These are phyloP conservation scores for Teratosphaeria viscida DNA, from an alignment of 2,329 filamentous ascomycete genomes.

Conservation along the genomic window DNA sequence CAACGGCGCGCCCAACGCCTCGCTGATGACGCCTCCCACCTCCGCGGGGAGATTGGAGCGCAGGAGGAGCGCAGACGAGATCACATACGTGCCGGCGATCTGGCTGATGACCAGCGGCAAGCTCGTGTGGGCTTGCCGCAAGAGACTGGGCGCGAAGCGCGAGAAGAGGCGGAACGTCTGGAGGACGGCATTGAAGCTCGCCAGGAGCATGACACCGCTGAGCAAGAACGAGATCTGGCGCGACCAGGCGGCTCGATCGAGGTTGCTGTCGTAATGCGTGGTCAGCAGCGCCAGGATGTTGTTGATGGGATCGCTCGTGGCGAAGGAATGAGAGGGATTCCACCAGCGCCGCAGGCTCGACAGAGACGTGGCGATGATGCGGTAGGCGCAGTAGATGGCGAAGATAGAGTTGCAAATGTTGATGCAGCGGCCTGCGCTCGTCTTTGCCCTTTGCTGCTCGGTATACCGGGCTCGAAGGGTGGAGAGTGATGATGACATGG, in stretches of 20 bases:
- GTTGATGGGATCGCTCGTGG: slow-evolving; percentile 68
- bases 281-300: slow-evolving; percentile 70
- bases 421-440: slow-evolving; percentile 53
- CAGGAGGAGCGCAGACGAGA: slow-evolving; percentile 66
- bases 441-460: slow-evolving; percentile 57
- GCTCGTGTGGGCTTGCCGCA: slow-evolving; percentile 58
- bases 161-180: slow-evolving; percentile 77
- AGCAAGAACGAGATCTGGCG: slow-evolving; percentile 77
- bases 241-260: slow-evolving; percentile 75
- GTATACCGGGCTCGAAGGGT: slow-evolving; percentile 53
- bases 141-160: slow-evolving; percentile 59
- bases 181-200: slow-evolving; percentile 71
- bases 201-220: slow-evolving; percentile 70
- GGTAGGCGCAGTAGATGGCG: slow-evolving; percentile 74
- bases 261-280: slow-evolving; percentile 70
- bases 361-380: slow-evolving; percentile 61
- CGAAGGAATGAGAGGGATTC: slow-evolving; percentile 40
- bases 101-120: slow-evolving; percentile 71
- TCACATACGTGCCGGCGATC: slow-evolving; percentile 75
- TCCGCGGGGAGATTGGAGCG: slow-evolving; percentile 68
- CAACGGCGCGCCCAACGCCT: slow-evolving; percentile 66
- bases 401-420: slow-evolving; percentile 58
- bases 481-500: slow-evolving; percentile 54
- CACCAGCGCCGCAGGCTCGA: slow-evolving; percentile 53
- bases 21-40: slow-evolving; percentile 65